These are phyloP conservation scores for Globisporangium canariense DNA, from an alignment of 352 stramenopile genomes.

Conservation along the genomic window DNA sequence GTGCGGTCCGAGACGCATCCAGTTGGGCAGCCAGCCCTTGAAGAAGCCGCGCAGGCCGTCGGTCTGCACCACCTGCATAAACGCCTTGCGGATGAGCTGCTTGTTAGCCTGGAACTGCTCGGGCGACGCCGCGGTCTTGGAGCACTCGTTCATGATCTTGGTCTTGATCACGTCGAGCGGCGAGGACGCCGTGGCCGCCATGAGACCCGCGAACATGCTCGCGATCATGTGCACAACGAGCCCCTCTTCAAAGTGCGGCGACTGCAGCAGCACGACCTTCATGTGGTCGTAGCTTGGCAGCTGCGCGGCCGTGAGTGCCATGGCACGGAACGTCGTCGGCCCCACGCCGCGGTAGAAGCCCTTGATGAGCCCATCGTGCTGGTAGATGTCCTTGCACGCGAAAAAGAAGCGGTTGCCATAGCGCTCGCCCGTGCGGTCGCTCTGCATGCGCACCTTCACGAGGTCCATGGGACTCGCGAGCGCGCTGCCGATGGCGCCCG, in stretches of 20 bases:
- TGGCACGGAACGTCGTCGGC: constrained; percentile 65
- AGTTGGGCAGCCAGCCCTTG: constrained; percentile 78
- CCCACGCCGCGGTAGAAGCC: constrained; percentile 70
- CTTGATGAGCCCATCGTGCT: constrained; percentile 52
- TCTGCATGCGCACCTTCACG: constrained; percentile 78
- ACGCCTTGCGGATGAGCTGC: constrained; percentile 48
- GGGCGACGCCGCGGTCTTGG: constrained; percentile 34
- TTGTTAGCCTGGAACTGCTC: constrained; percentile 29
- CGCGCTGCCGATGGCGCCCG: constrained; percentile 55
- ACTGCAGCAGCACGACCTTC: constrained; percentile 62
- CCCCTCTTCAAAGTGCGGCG: constrained; percentile 48
- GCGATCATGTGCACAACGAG: constrained; percentile 59
- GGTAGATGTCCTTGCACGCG: constrained; percentile 61
- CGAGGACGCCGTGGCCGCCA: constrained; percentile 61
- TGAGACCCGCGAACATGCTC: constrained; percentile 73
- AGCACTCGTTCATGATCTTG: constrained; percentile 78
- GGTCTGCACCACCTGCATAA: constrained; percentile 44
- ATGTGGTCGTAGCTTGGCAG: constrained; percentile 80
- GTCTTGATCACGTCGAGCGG: constrained; percentile 85
- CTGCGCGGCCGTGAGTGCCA: constrained; percentile 71
- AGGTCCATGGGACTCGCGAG: constrained; percentile 81
- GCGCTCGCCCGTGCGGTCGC: constrained; percentile 48
- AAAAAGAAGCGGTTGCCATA: constrained; percentile 65
- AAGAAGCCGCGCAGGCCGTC: constrained; percentile 69
- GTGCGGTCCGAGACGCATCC: constrained; percentile 66